A percentile compares a stretch with the other conserved stretches of the same genome.
These are phyloP conservation scores for Bullera alba DNA, from an alignment of 768 basidiomycete species.

Conservation along the genomic window DNA sequence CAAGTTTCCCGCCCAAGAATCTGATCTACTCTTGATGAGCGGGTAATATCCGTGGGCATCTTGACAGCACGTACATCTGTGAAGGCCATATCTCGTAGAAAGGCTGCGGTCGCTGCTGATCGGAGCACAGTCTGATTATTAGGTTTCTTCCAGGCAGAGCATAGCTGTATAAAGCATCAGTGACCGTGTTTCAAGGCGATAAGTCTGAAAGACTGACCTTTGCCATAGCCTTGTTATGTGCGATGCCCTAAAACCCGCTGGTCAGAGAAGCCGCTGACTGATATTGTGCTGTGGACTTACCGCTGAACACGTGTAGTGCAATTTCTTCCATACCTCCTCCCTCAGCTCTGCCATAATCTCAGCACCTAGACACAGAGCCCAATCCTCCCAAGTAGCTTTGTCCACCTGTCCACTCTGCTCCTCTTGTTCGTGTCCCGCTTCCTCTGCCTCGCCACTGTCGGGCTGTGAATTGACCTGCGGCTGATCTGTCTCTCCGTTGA, in stretches of 20 bases:
- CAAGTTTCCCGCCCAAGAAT: constrained; percentile 90
- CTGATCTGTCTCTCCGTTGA: constrained; percentile 8
- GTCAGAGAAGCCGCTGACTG: no score
- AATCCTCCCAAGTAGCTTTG: constrained; percentile 76
- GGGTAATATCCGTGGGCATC: neutral
- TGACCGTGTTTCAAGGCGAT: neutral
- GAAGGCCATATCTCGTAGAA: constrained; percentile 76
- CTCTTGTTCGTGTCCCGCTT: constrained; percentile 7
- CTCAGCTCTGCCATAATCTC: constrained; percentile 75
- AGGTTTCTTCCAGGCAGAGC: constrained; percentile 86
- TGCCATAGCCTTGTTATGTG: constrained; percentile 87
- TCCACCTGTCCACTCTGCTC: neutral
- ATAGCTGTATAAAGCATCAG: constrained; percentile 53
- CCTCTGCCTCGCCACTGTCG: neutral
- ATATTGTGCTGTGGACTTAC: no score
- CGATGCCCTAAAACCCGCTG: no score
- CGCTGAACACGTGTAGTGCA: constrained; percentile 92
- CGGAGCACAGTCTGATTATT: constrained; percentile 79
- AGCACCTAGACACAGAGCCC: constrained; percentile 80
- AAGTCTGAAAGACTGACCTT: constrained; percentile 55
- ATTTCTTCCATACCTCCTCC: constrained; percentile 57
- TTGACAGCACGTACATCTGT: constrained; percentile 58
- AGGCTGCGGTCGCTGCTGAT: constrained; percentile 72
- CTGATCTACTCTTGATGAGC: constrained; percentile 59
- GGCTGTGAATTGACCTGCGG: no score